Evolutionary conservation across 2,329 filamentous ascomycete species (phyloP).

Genomic region (Diaporthe sp.): DNA sequence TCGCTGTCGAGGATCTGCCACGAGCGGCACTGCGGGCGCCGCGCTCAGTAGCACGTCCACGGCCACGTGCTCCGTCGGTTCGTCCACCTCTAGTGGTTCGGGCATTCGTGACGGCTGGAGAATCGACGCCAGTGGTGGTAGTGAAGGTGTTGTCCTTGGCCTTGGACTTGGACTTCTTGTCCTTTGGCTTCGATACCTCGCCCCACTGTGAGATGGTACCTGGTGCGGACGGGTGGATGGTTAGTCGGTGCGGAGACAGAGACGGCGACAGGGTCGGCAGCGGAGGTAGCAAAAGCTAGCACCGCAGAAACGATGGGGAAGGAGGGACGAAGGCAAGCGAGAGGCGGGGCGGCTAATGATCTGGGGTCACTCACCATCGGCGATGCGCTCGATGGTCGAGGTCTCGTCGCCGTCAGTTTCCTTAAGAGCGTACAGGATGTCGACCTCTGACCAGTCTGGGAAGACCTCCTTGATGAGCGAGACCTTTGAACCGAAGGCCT

Average conservation of each 20-base stretch:
- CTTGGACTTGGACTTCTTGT: constrained; percentile 79
- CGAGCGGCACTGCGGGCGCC: constrained; percentile 70
- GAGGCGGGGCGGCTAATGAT: constrained; percentile 10
- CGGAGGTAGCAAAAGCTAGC: not conserved
- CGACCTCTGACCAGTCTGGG: constrained; percentile 93
- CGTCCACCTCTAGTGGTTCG: constrained; percentile 70
- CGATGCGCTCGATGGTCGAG: constrained; percentile 80
- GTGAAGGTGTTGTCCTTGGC: constrained; percentile 68
- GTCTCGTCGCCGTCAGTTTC: constrained; percentile 86
- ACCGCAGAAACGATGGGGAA: not conserved
- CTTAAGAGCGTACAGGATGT: constrained; percentile 91
- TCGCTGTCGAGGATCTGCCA: constrained; percentile 68
- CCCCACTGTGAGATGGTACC: constrained; percentile 86
- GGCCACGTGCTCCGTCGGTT: constrained; percentile 71
- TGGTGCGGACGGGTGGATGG: constrained; percentile 46
- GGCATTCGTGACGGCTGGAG: constrained; percentile 54
- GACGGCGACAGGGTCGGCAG: not conserved
- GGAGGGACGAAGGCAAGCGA: constrained; percentile 22
- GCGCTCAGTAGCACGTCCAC: constrained; percentile 71
- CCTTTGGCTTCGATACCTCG: constrained; percentile 84
- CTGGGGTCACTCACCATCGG: constrained; percentile 69
- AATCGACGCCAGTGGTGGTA: constrained; percentile 60
- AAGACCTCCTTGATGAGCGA: constrained; percentile 91
- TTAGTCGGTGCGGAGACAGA: constrained; percentile 32
- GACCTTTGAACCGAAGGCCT: constrained; percentile 84